Evolutionary conservation across 108 stramenopile genomes (phyloP).

Genomic region (Skeletonema tropicum): DNA sequence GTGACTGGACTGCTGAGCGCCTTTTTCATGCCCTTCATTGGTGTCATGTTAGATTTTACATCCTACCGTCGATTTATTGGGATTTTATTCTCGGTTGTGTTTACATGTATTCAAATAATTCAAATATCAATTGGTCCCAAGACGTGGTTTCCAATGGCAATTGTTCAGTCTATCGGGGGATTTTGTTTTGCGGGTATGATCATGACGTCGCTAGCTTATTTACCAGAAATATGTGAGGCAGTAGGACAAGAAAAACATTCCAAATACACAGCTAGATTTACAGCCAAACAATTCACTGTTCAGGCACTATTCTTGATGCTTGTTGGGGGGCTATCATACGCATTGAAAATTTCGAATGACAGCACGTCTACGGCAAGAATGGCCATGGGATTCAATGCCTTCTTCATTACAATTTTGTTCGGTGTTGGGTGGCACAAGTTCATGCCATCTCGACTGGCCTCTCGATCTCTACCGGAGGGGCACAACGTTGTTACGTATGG

Average conservation of each 20-base stretch:
- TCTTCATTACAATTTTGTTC: constrained; percentile 35
- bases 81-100: constrained; percentile 24
- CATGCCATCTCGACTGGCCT: constrained; percentile 31
- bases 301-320: constrained; percentile 56
- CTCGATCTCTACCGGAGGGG: constrained; percentile 50
- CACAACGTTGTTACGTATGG: constrained; percentile 32
- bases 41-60: constrained; percentile 72
- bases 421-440: constrained; percentile 47
- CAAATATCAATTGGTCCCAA: constrained; percentile 53
- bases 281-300: constrained; percentile 51
- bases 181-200: constrained; percentile 52
- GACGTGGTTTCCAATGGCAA: constrained; percentile 74
- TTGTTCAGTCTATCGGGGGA: constrained; percentile 62
- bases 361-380: constrained; percentile 46
- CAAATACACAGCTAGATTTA: constrained; percentile 48
- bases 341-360: constrained; percentile 30
- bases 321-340: constrained; percentile 39
- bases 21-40: constrained; percentile 64
- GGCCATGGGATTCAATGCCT: constrained; percentile 40
- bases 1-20: constrained; percentile 55
- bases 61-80: constrained; percentile 55
- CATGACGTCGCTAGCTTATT: constrained; percentile 18
- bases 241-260: constrained; percentile 48
- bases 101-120: constrained; percentile 48
- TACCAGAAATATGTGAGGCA: constrained; percentile 50